phyloP scores from a whole-genome alignment of 176 grass and related monocot genomes.

The Eleusine coracana region DNA sequence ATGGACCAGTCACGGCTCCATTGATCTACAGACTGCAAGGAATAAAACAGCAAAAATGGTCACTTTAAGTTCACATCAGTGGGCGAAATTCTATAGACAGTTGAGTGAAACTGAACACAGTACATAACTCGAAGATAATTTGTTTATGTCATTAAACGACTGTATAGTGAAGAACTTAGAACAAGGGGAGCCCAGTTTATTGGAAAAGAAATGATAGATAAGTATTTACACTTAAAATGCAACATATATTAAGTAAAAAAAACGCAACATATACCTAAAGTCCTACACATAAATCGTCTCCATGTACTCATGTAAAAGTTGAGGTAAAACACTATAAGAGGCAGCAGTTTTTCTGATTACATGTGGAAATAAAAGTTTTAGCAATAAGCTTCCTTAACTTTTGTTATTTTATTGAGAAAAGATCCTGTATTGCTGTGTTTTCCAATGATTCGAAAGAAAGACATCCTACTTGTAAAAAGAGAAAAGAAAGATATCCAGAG shows the following conservation, averaged over 20 bases:
- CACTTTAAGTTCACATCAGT: conserved; percentile 33
- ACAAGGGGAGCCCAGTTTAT: background rate
- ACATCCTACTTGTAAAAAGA: too few species aligned
- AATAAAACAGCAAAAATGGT: conserved; percentile 29
- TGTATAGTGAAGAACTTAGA: background rate
- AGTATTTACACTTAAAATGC: background rate
- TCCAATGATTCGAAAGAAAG: too few species aligned
- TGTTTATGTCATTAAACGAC: background rate
- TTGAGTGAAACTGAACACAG: background rate
- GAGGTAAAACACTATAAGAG: background rate
- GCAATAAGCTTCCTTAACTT: background rate
- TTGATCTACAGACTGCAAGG: conserved; percentile 40
- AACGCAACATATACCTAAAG: background rate
- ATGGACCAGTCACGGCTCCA: conserved; percentile 12
- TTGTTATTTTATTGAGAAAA: background rate
- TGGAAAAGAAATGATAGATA: background rate
- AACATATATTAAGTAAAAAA: background rate
- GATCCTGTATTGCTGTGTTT: background rate
- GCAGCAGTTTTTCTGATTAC: background rate
- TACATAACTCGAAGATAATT: background rate
- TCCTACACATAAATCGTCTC: too few species aligned
- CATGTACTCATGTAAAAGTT: background rate
- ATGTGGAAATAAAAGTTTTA: background rate
- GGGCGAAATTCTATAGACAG: conserved; percentile 12
- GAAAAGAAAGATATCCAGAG: background rate